Base-by-base conservation (phyloP, 805 yeast species). In the Saccharomycopsis fodiens region DNA sequence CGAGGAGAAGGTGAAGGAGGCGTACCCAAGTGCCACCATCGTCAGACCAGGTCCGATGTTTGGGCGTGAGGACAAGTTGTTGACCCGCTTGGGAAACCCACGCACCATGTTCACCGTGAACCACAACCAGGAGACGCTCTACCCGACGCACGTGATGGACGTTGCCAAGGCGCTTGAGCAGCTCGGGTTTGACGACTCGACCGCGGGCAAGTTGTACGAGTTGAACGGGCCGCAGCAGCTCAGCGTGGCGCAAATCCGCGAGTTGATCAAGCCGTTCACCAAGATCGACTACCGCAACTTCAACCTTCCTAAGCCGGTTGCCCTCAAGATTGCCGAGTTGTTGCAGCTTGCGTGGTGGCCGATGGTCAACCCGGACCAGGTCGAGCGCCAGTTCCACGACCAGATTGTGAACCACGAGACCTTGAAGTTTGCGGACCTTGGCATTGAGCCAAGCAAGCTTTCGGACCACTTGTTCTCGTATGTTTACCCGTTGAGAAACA, bases 41-140 rank as follows among this genome's bases (percentile, higher is more conserved):
- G 93, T 85, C 25, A 78, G 95, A 63, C 95, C 95, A 4, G 78
- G 83, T 20, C 85, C 85, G 41, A 73, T 85, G 76, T 85, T 66
- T 59, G 93, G 93, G 27, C 69, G 80, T 57, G 83, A 81, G 60
- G 88, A 83, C 61, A 68, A 73, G 50, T 76, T 86, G 59, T 68
- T 85, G 56, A 79, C 78, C 64, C 71, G 72, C 59, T 54, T 75
- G 63, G 84, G 76, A 12, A 48, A 77, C 63, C 61, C 73, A 56
- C 70, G 73, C 55, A 70, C 74, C 56, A 74, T 82, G 64, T 76
- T 80, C 67, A 76, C 84, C 45, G 78, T 85, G 42, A 75, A 83
- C 62, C 72, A 73, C 59, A 74, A 77, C 61, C 73, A 75, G 52
- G 82, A 82, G 63, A 68, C 64, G 52, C 62, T 80, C 38, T 71